A percentile compares a stretch with the other conserved stretches of the same genome.
Conservation (phyloP, 495 filamentous ascomycete species). For the Trichoderma virens region DNA sequence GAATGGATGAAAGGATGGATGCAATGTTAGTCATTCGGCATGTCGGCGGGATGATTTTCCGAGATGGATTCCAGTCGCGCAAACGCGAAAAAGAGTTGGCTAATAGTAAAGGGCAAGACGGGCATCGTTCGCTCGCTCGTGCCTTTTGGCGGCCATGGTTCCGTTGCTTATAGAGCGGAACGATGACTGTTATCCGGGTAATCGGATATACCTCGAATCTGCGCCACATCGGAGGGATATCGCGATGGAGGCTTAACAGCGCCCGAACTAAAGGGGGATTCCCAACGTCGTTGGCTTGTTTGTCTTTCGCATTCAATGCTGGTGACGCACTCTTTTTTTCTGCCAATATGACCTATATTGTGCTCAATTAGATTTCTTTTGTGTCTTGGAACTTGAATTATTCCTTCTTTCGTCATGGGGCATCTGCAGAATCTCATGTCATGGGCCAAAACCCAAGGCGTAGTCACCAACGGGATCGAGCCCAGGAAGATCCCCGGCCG, state of each 20-base stretch:
- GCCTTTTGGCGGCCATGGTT: background rate
- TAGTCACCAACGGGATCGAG: slow-evolving; percentile 51
- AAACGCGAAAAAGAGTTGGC: too few relatives aligned
- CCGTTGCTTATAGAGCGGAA: too few relatives aligned
- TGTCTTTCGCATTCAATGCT: background rate
- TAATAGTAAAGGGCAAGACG: background rate
- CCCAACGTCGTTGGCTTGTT: background rate
- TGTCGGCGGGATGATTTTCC: background rate
- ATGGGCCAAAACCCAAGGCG: slow-evolving; percentile 54
- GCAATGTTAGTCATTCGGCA: too few relatives aligned
- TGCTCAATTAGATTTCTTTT: background rate
- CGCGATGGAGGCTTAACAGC: background rate
- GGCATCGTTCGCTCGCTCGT: background rate
- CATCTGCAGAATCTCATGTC: slow-evolving; percentile 42
- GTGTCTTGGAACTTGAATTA: background rate
- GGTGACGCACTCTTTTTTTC: background rate
- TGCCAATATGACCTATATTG: background rate
- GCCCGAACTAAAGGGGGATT: background rate
- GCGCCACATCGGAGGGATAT: background rate
- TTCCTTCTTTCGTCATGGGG: background rate
- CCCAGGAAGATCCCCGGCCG: slow-evolving; percentile 54
- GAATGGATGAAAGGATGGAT: too few relatives aligned
- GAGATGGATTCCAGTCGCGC: too few relatives aligned
- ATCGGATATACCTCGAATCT: background rate
- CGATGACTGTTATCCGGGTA: background rate